A percentile compares a stretch with the other conserved stretches of the same genome.
Conservation (phyloP, 2,329 filamentous ascomycete genomes). For the Pseudogymnoascus sp. region DNA sequence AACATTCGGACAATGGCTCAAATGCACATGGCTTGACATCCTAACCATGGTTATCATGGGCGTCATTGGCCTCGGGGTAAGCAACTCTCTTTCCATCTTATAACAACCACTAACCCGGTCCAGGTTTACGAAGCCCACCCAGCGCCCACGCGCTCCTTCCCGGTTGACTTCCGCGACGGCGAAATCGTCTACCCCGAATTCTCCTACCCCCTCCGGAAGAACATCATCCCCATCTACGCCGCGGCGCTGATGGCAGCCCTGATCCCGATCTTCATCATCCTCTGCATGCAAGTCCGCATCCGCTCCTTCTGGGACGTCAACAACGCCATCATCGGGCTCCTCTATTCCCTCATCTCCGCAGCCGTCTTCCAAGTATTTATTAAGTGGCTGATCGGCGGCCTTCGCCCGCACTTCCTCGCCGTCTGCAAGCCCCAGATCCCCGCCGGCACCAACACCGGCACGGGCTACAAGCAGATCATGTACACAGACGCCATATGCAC, state of each 20-base stretch:
- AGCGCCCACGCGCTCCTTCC: conserved; percentile 61
- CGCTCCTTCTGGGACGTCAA: conserved; percentile 64
- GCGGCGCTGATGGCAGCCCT: conserved; percentile 59
- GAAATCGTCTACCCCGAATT: conserved; percentile 65
- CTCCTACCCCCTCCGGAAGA: conserved; percentile 61
- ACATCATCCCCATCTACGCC: conserved; percentile 65
- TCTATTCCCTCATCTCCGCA: conserved; percentile 62
- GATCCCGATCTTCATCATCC: conserved; percentile 57
- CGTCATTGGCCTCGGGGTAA: conserved; percentile 58
- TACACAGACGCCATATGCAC: conserved; percentile 63
- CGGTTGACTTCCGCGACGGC: conserved; percentile 57
- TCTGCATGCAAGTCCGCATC: conserved; percentile 60
- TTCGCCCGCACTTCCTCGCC: conserved; percentile 64
- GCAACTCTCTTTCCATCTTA: conserved; percentile 19
- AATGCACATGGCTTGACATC: conserved; percentile 59
- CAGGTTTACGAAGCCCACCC: conserved; percentile 58
- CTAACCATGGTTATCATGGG: conserved; percentile 61
- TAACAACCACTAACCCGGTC: not conserved
- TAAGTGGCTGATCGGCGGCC: conserved; percentile 67
- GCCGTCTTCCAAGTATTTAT: conserved; percentile 72
- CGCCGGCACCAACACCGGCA: conserved; percentile 32
- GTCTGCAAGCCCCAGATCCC: conserved; percentile 56
- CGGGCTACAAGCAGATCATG: conserved; percentile 49
- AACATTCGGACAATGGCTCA: conserved; percentile 63
- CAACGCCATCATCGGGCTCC: conserved; percentile 61